Conservation (phyloP, 129 eudicot species). For the Lactuca saligna region DNA sequence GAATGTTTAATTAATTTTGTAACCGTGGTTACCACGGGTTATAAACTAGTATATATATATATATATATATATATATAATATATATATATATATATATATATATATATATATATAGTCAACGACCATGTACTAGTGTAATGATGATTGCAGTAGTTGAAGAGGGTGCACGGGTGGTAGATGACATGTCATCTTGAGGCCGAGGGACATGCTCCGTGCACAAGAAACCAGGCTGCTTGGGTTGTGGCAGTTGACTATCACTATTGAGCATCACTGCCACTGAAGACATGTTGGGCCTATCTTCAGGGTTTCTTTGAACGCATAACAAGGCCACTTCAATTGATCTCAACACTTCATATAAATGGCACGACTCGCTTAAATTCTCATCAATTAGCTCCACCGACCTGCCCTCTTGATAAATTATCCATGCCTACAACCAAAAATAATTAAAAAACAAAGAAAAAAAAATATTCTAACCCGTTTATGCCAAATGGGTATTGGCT, state of each 20-base stretch:
- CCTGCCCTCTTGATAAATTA: conserved; percentile 44
- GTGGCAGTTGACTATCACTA: conserved; percentile 37
- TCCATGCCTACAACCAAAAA: conserved; percentile 41
- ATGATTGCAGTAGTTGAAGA: conserved; percentile 23
- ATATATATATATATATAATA: too few species aligned
- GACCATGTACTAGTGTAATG: conserved; percentile 33
- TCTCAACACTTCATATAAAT: conserved; percentile 37
- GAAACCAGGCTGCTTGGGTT: conserved; percentile 54
- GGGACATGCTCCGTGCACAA: conserved; percentile 36
- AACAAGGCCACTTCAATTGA: conserved; percentile 40
- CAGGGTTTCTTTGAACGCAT: conserved; percentile 48
- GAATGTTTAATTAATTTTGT: too few species aligned
- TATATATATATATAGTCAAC: conserved; percentile 4
- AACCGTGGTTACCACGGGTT: too few species aligned
- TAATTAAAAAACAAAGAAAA: background rate
- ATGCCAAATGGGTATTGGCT: too few species aligned
- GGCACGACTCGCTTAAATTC: conserved; percentile 25
- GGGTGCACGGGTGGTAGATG: conserved; percentile 26
- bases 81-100: too few species aligned
- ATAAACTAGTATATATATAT: too few species aligned
- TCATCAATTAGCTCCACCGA: conserved; percentile 37
- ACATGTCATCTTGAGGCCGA: conserved; percentile 31
- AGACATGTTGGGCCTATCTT: conserved; percentile 57
- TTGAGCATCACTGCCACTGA: conserved; percentile 40
- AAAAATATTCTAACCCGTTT: background rate